Evolutionary conservation across 2,329 filamentous ascomycete genomes (phyloP).

Genomic region (Epichloe bromicola): DNA sequence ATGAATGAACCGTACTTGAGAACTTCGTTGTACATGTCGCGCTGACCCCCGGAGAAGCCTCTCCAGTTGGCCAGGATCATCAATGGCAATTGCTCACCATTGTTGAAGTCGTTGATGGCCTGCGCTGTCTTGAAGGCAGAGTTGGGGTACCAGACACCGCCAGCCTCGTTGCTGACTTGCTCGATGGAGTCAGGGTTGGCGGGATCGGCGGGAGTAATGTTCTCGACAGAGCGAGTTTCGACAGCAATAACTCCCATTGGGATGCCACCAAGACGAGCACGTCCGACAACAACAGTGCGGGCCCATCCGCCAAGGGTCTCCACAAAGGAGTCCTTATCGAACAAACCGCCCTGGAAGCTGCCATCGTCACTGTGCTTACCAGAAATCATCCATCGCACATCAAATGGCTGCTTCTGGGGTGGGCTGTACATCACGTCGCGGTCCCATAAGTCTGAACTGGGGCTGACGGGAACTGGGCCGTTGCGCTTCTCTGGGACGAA

Average conservation of each 20-base stretch:
- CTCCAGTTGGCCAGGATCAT: conserved; percentile 99
- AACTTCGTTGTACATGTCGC: conserved; percentile 99
- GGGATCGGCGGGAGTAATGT: conserved; percentile 89
- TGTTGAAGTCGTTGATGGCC: conserved; percentile 97
- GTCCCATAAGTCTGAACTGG: conserved; percentile 78
- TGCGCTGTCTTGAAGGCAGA: conserved; percentile 99
- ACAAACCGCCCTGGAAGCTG: conserved; percentile 73
- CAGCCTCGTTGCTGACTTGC: conserved; percentile 85
- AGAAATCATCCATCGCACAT: conserved; percentile 85
- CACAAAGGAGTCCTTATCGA: conserved; percentile 93
- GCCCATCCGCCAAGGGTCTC: conserved; percentile 96
- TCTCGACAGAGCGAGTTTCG: conserved; percentile 91
- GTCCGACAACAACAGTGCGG: conserved; percentile 88
- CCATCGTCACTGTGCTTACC: conserved; percentile 66
- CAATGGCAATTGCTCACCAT: conserved; percentile 91
- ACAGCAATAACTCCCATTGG: conserved; percentile 97
- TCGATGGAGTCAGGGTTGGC: conserved; percentile 98
- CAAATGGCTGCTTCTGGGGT: conserved; percentile 72
- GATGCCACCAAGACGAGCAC: conserved; percentile 91
- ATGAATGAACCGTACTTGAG: conserved; percentile 99
- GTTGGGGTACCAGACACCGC: conserved; percentile 99
- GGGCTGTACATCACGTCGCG: conserved; percentile 79
- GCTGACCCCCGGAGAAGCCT: conserved; percentile 98
- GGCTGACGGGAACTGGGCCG: conserved; percentile 82
- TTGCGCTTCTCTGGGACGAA: conserved; percentile 94